Percentiles rank a stretch among this genome's conserved stretches.
These are phyloP conservation scores for Fusarium caatingaense DNA, from an alignment of 2,329 filamentous ascomycete genomes.

Conservation along the genomic window DNA sequence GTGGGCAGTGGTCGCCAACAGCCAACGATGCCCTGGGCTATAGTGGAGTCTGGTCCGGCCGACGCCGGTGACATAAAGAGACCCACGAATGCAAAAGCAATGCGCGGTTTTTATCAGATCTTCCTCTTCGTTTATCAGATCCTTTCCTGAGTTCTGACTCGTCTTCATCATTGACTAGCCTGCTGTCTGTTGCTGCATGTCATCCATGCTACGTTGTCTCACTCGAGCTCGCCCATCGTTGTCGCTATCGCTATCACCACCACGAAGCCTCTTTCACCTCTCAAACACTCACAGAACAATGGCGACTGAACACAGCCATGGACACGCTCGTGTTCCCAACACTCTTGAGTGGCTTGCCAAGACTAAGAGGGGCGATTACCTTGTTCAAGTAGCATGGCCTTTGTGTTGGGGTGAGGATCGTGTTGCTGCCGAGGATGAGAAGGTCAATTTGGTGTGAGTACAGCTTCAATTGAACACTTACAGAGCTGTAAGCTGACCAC, in stretches of 20 bases:
- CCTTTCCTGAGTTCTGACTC: constrained; percentile 20
- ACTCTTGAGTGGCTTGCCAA: constrained; percentile 44
- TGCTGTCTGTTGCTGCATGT: constrained; percentile 11
- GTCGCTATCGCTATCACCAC: background rate
- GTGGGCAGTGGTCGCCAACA: background rate
- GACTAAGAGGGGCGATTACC: constrained; percentile 46
- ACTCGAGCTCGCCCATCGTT: constrained; percentile 19
- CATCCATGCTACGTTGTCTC: constrained; percentile 32
- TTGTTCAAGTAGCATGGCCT: constrained; percentile 49
- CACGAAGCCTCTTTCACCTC: background rate
- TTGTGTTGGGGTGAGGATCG: constrained; percentile 46
- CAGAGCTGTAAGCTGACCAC: background rate
- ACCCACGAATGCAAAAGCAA: constrained; percentile 31
- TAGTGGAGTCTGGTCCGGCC: constrained; percentile 10
- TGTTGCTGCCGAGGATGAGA: constrained; percentile 36
- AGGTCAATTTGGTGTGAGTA: constrained; percentile 45
- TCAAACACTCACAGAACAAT: constrained; percentile 3
- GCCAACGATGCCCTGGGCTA: background rate
- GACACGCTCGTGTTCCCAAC: constrained; percentile 43
- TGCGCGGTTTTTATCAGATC: constrained; percentile 37
- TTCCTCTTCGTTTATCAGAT: constrained; percentile 33
- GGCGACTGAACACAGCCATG: constrained; percentile 26
- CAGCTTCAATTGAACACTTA: background rate
- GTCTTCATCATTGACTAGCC: constrained; percentile 5
- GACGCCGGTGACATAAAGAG: constrained; percentile 31